A percentile compares a stretch with the other conserved stretches of the same genome.
These are phyloP conservation scores for Ustilago cynodontis DNA, from an alignment of 1,284 basidiomycete species.

Conservation along the genomic window DNA sequence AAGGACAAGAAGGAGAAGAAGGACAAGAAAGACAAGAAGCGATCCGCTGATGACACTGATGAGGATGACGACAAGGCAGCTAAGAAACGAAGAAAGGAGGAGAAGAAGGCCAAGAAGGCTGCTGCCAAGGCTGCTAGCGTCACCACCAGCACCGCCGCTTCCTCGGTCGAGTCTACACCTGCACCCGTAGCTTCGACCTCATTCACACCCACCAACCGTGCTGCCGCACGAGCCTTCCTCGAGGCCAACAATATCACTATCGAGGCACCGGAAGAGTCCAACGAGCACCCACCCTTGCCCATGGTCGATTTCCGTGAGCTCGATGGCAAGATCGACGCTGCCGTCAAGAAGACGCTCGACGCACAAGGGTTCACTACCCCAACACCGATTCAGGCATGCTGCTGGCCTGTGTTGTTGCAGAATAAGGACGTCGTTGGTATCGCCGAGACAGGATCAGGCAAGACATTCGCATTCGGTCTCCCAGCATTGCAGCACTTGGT, in stretches of 20 bases:
- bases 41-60: conserved; percentile 46
- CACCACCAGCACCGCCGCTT: conserved; percentile 13
- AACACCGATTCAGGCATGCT: conserved; percentile 94
- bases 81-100: conserved; percentile 69
- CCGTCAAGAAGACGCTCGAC: conserved; percentile 76
- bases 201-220: conserved; percentile 63
- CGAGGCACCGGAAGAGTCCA: conserved; percentile 70
- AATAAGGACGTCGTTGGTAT: conserved; percentile 93
- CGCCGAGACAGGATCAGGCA: conserved; percentile 91
- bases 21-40: conserved; percentile 51
- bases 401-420: conserved; percentile 88
- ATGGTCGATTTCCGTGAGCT: conserved; percentile 83
- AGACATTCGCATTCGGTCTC: conserved; percentile 95
- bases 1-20: conserved; percentile 70
- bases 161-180: conserved; percentile 41
- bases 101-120: conserved; percentile 56
- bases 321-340: conserved; percentile 76
- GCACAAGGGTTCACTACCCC: conserved; percentile 81
- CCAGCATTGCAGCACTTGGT: conserved; percentile 83
- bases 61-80: conserved; percentile 64
- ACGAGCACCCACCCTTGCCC: conserved; percentile 72
- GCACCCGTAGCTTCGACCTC: conserved; percentile 45
- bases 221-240: conserved; percentile 63
- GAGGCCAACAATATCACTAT: conserved; percentile 67
- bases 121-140: conserved; percentile 43